phyloP scores from a whole-genome alignment of 306 rosid genomes.

The Hylodesmum podocarpum region DNA sequence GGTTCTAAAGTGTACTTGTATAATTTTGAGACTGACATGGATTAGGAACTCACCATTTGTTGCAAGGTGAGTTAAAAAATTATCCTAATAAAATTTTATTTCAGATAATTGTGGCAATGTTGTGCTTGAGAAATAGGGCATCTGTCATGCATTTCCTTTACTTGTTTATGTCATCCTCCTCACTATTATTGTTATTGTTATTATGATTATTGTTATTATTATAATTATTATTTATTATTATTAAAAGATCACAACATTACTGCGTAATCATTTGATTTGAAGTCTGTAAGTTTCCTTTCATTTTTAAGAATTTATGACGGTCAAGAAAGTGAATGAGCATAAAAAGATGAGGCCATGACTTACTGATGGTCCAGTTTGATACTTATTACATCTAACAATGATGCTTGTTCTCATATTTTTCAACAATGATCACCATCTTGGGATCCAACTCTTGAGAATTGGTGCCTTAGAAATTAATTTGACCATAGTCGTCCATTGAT shows the following conservation, averaged over 20 bases:
- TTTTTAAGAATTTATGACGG: background rate
- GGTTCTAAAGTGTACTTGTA: slow-evolving; percentile 69
- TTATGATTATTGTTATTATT: too few relatives aligned
- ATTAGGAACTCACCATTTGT: slow-evolving; percentile 77
- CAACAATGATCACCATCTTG: background rate
- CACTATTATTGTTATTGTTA: background rate
- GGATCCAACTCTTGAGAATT: background rate
- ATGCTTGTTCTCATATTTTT: background rate
- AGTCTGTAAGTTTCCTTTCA: background rate
- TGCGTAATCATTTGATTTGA: slow-evolving; percentile 7
- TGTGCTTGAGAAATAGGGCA: slow-evolving; percentile 2
- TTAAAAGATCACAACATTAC: background rate
- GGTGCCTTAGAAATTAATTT: slow-evolving; percentile 4
- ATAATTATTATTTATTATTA: too few relatives aligned
- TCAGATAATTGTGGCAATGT: slow-evolving; percentile 19
- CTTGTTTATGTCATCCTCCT: background rate
- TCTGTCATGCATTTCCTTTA: slow-evolving; percentile 9
- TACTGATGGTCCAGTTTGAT: background rate
- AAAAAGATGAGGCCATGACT: background rate
- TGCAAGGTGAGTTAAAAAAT: slow-evolving; percentile 53
- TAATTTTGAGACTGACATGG: slow-evolving; percentile 75
- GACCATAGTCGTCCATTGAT: background rate
- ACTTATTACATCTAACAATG: background rate
- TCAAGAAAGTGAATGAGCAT: background rate
- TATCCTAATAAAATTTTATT: background rate